These are phyloP conservation scores for Parastagonospora nodorum DNA, from an alignment of 2,329 filamentous ascomycete genomes.

Conservation along the genomic window DNA sequence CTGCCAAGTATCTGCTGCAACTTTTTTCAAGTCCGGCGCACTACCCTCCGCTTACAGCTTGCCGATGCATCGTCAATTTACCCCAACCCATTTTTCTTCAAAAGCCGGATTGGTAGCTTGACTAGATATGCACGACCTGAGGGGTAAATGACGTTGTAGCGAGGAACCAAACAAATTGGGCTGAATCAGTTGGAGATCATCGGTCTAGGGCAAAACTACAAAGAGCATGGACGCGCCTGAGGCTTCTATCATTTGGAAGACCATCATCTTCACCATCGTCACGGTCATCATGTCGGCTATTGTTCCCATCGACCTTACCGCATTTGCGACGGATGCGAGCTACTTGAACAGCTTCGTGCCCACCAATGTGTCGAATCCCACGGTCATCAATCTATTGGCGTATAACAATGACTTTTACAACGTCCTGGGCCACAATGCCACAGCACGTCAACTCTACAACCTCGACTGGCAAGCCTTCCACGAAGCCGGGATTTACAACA, in stretches of 20 bases:
- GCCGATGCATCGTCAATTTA: neutral
- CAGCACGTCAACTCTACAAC: slow-evolving; percentile 38
- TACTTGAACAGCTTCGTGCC: slow-evolving; percentile 37
- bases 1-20: too few species aligned
- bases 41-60: too few species aligned
- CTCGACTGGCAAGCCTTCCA: slow-evolving; percentile 45
- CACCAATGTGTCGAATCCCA: slow-evolving; percentile 38
- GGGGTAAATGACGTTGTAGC: slow-evolving; percentile 3
- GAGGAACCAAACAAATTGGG: slow-evolving; percentile 1
- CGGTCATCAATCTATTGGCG: slow-evolving; percentile 43
- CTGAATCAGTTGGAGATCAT: slow-evolving; percentile 1
- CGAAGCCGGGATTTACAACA: slow-evolving; percentile 46
- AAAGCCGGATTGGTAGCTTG: neutral
- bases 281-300: slow-evolving; percentile 32
- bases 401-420: slow-evolving; percentile 43
- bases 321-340: slow-evolving; percentile 35
- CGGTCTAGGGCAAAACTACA: neutral
- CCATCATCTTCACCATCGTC: slow-evolving; percentile 6
- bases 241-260: slow-evolving; percentile 2
- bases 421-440: slow-evolving; percentile 40
- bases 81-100: neutral
- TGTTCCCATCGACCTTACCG: slow-evolving; percentile 38
- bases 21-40: too few species aligned
- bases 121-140: neutral
- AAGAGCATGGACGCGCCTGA: slow-evolving; percentile 4